Evolutionary conservation across 1,284 basidiomycete species (phyloP).

Genomic region (Ceratobasidium sp.): DNA sequence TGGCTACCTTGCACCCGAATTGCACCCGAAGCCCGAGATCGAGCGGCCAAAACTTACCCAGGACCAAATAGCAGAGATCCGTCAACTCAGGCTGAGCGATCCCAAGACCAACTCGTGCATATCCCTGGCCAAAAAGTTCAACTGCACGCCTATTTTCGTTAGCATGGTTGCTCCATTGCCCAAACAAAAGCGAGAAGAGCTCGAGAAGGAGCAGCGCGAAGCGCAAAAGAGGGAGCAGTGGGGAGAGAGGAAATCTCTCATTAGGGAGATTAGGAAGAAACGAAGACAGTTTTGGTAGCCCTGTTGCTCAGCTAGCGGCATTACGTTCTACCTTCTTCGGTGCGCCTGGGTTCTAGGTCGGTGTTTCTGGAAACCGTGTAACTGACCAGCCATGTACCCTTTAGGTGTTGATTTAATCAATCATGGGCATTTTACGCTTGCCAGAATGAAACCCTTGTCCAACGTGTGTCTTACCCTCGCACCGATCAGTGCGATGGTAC

Average conservation of each 20-base stretch:
- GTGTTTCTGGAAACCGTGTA: too few relatives aligned
- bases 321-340: background rate
- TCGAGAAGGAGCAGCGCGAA: conserved; percentile 50
- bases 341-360: background rate
- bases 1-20: conserved; percentile 56
- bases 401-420: too few relatives aligned
- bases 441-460: too few relatives aligned
- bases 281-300: conserved; percentile 65
- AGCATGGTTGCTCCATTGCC: conserved; percentile 62
- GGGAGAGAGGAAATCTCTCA: conserved; percentile 64
- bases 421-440: too few relatives aligned
- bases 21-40: conserved; percentile 50
- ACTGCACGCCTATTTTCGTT: conserved; percentile 62
- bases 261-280: conserved; percentile 61
- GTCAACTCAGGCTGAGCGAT: conserved; percentile 59
- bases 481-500: too few relatives aligned
- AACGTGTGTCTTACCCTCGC: too few relatives aligned
- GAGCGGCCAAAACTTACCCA: conserved; percentile 56
- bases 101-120: conserved; percentile 60
- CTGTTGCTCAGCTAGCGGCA: background rate
- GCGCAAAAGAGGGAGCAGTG: conserved; percentile 49
- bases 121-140: conserved; percentile 64
- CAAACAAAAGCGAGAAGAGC: conserved; percentile 54
- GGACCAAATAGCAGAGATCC: conserved; percentile 62
- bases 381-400: too few relatives aligned